Conservation (phyloP, 352 stramenopile genomes). For the Globisporangium lucens region DNA sequence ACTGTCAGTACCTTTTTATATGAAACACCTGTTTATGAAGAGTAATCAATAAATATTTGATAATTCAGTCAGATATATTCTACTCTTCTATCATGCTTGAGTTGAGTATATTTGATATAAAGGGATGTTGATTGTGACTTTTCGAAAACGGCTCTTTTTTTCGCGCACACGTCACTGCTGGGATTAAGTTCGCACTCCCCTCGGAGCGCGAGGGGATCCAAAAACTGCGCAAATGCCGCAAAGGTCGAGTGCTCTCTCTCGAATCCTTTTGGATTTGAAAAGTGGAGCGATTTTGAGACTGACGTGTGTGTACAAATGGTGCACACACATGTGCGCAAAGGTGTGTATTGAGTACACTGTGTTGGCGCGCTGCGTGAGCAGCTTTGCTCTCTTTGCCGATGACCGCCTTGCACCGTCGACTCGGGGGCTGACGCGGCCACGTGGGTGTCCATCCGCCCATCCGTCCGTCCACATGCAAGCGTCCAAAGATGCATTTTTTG, state of each 20-base stretch:
- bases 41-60: not conserved
- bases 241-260: not conserved
- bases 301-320: not conserved
- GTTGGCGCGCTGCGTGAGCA: not conserved
- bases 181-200: slow-evolving; percentile 7
- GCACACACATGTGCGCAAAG: not conserved
- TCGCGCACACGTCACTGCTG: not conserved
- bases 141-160: not conserved
- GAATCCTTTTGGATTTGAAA: slow-evolving; percentile 8
- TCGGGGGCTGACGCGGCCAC: not conserved
- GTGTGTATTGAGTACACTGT: not conserved
- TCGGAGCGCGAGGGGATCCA: not conserved
- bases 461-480: not conserved
- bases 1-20: not conserved
- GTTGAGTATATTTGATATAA: not conserved
- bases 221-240: not conserved
- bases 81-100: not conserved
- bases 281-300: not conserved
- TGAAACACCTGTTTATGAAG: not conserved
- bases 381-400: not conserved
- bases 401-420: not conserved
- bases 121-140: not conserved
- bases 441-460: not conserved
- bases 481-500: not conserved
- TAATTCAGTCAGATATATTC: not conserved